These are phyloP conservation scores for Fonsecaea nubica DNA, from an alignment of 2,329 filamentous ascomycete genomes.

Conservation along the genomic window DNA sequence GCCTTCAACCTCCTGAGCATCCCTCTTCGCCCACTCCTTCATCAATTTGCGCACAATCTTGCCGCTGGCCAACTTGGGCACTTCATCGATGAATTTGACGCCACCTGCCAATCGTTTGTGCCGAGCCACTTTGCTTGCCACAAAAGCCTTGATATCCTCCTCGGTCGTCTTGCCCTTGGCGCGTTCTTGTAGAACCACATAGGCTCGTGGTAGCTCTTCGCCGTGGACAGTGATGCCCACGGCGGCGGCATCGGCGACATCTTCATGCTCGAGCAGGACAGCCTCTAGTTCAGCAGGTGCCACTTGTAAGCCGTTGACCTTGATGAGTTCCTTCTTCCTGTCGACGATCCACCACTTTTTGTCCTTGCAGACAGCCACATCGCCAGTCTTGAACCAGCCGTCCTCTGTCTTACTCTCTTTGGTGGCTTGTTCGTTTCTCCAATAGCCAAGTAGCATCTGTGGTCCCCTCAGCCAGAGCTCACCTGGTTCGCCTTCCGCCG, in stretches of 20 bases:
- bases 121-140: constrained; percentile 57
- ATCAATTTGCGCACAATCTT: constrained; percentile 65
- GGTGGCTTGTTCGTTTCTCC: constrained; percentile 47
- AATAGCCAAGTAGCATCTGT: constrained; percentile 49
- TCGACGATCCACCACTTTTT: constrained; percentile 87
- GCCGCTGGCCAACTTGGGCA: constrained; percentile 64
- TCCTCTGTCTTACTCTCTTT: constrained; percentile 64
- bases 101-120: constrained; percentile 61
- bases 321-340: constrained; percentile 66
- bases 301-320: constrained; percentile 62
- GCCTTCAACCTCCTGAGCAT: constrained; percentile 63
- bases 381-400: constrained; percentile 81
- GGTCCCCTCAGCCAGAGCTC: constrained; percentile 53
- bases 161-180: constrained; percentile 55
- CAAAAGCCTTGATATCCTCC: constrained; percentile 48
- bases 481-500: constrained; percentile 66
- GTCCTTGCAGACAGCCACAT: constrained; percentile 75
- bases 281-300: constrained; percentile 57
- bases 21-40: constrained; percentile 61
- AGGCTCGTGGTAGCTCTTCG: constrained; percentile 49
- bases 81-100: constrained; percentile 62
- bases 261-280: constrained; percentile 52
- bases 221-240: constrained; percentile 50
- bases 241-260: constrained; percentile 55
- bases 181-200: constrained; percentile 58